Base-by-base conservation (phyloP, 495 filamentous ascomycete species). In the Jackrogersella minutella region DNA sequence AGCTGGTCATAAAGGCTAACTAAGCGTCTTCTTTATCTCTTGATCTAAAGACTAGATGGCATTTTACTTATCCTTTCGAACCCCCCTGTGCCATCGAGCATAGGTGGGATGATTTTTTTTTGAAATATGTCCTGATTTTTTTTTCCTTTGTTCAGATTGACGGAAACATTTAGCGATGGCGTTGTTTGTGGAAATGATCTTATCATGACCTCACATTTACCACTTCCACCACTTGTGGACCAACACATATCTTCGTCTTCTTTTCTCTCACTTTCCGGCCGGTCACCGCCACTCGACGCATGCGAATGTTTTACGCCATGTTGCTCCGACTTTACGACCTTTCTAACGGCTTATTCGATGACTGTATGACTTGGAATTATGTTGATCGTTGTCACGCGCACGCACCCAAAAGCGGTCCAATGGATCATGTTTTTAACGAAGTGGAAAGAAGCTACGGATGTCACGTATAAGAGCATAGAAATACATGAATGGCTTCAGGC, bases 1-100 rank as follows among this genome's bases (percentile, higher is more conserved):
- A 94, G 77, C 86, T 97, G 69, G 93, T 96, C 75, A 96, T 97
- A 75, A 93, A 93, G 60, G 90, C 93, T 66, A 94, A 95, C 79
- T 96, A 52, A 17, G 19, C 22, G 21, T 37, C 17, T 13, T 17
- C 24, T 39, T 11, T 28, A 21, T 14, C 11, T 26, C 41, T 3
- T 26, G 19, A 54, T 58, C 36, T 52, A 24, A 41, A 37, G 16
- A 52, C 33, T 22, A 39, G 31, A 37, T 16, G 52, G 40, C 36
- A 59, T 47, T n/a, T n/a, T 46, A 39, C 13, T 57, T 47, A 60
- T 41, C 37, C 21, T 52, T 28, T 62, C 55, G 66, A 68, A 14
- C 37, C 37, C 34, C 51, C 51, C 40, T 31, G 9, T 34, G 37
- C 31, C n/a, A 5, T 52, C 6, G 14, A 51, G 47, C 19, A 33